Evolutionary conservation across 768 basidiomycete genomes (phyloP), one percentile per base, ranked within the genome.

Genomic region (Suillus fuscotomentosus): DNA sequence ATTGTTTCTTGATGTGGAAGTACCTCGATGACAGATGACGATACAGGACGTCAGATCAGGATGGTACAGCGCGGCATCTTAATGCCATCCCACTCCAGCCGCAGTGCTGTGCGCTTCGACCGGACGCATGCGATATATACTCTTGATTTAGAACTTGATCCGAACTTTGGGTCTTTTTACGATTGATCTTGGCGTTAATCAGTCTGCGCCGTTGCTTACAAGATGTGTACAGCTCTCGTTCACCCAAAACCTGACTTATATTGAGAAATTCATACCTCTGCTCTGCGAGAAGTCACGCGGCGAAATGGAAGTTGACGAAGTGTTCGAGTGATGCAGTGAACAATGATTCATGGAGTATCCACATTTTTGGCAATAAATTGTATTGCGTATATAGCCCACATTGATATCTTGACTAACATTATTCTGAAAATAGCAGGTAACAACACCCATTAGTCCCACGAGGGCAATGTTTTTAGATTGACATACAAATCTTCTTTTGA

Each of bases 51-150:
- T 89, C 24, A 76, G 82, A 13, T 88, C 74, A 77, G 89, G 41
- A 82, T 91, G 78, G 82, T 84, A 6, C 80, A 84, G 69, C 77
- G 88, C 22, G 90, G 24, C 24, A 24, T 24, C 24, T 24, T 24
- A 72, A 77, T 9, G 86, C 89, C 6, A 84, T 85, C 61, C 74
- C 85, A 2, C 76, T 92, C 5, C 89, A 91, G 73, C 90, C 91
- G 0, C 73, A 85, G 60, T 91, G 87, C 86, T 92, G 90, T 76
- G 89, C 87, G 6, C 70, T 91, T 39, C 77, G 88, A 14, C 86
- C 88, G 5, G 84, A 83, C 27, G 76, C 73, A 24, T 89, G 88
- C 69, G 83, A 89, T 74, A 60, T 86, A 22, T 63, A 59, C 56
- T 72, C 72, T 24, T 76, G 71, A 67, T 24, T 15, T 27, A 27